These are phyloP conservation scores for Rhododendron ferrugineum DNA, from an alignment of 148 eudicot genomes.

Conservation along the genomic window DNA sequence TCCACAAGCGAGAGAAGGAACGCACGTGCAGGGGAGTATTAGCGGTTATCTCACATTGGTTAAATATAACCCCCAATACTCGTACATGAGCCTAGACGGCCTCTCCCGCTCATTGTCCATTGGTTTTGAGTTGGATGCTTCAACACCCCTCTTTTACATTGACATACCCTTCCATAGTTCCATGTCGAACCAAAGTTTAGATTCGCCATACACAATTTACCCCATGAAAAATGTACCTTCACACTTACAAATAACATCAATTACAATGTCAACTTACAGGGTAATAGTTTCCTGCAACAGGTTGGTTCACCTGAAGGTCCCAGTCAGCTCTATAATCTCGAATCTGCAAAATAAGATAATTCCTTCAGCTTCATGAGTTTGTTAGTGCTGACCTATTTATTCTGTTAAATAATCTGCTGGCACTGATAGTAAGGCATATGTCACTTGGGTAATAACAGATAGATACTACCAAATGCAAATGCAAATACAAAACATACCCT, in stretches of 20 bases:
- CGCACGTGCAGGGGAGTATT: not conserved
- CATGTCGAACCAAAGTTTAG: not conserved
- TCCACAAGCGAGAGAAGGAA: not conserved
- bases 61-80: not conserved
- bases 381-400: not conserved
- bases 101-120: not conserved
- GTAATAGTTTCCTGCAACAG: conserved; percentile 93
- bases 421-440: conserved; percentile 1
- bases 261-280: conserved; percentile 56
- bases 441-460: not conserved
- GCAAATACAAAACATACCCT: conserved; percentile 44
- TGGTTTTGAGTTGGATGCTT: not conserved
- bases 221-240: not conserved
- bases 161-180: not conserved
- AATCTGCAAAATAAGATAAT: conserved; percentile 42
- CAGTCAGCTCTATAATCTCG: conserved; percentile 96
- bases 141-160: not conserved
- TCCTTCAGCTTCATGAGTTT: not conserved
- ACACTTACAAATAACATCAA: not conserved
- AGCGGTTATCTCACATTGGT: not conserved
- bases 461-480: conserved; percentile 1
- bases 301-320: conserved; percentile 83
- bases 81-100: not conserved
- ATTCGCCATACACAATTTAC: not conserved
- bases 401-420: conserved; percentile 8